A percentile compares a stretch with the other conserved stretches of the same genome.
phyloP scores from a whole-genome alignment of 208 protist genomes.

The Novymonas esmeraldas region DNA sequence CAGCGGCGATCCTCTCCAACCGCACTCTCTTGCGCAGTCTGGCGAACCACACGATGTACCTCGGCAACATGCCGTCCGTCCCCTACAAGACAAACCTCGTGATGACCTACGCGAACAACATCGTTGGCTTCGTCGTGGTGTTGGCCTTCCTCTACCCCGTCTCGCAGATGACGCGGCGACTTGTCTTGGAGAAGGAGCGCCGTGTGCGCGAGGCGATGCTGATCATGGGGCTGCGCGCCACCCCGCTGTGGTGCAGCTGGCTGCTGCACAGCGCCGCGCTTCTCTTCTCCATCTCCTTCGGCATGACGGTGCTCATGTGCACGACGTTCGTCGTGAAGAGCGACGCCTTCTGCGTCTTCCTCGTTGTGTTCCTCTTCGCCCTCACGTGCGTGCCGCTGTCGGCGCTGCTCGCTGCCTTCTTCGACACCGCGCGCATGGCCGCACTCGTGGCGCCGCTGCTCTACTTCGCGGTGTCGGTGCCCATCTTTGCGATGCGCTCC shows the following conservation, averaged over 20 bases:
- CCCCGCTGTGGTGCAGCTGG: constrained; percentile 49
- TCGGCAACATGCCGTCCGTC: constrained; percentile 6
- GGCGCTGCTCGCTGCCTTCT: constrained; percentile 53
- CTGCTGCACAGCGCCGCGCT: constrained; percentile 52
- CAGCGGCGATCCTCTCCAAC: constrained; percentile 15
- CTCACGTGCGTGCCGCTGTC: constrained; percentile 50
- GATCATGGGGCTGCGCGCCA: constrained; percentile 75
- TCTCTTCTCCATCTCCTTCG: constrained; percentile 28
- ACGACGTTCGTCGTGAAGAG: constrained; percentile 41
- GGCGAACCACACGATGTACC: neutral
- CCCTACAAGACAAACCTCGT: constrained; percentile 9
- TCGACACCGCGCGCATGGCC: constrained; percentile 61
- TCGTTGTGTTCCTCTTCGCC: constrained; percentile 58
- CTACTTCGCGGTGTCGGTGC: constrained; percentile 55
- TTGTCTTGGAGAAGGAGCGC: constrained; percentile 83
- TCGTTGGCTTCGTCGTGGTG: constrained; percentile 52
- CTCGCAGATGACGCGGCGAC: constrained; percentile 47
- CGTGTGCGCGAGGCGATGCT: constrained; percentile 76
- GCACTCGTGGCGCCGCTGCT: constrained; percentile 65
- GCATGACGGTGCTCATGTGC: constrained; percentile 41
- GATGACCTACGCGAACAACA: constrained; percentile 8
- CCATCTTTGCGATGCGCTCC: constrained; percentile 12
- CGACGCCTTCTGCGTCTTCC: constrained; percentile 48
- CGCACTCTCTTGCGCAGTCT: constrained; percentile 14
- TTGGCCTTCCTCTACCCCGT: constrained; percentile 46